Percentiles rank a stretch among this genome's conserved stretches.
phyloP scores from a whole-genome alignment of 1,284 basidiomycete genomes.

The Cryptococcus maquisensis region DNA sequence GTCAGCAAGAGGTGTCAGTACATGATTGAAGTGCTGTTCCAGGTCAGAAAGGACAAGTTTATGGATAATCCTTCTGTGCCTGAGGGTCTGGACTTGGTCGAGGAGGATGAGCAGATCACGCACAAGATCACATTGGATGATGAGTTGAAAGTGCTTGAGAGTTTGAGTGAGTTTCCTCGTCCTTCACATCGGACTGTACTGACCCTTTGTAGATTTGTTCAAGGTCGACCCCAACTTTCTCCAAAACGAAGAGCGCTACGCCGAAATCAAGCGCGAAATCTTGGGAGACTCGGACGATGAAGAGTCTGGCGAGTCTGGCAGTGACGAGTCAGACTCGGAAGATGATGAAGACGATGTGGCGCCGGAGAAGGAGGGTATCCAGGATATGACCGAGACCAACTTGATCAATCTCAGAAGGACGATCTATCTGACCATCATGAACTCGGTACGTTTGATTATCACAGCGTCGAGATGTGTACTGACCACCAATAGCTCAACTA shows the following conservation, averaged over 20 bases:
- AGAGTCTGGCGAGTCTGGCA: constrained; percentile 61
- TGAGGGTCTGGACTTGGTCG: constrained; percentile 91
- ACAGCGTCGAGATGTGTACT: not conserved
- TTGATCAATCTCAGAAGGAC: constrained; percentile 88
- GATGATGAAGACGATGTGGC: constrained; percentile 60
- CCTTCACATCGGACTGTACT: not conserved
- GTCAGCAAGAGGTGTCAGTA: constrained; percentile 97
- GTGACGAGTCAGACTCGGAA: constrained; percentile 63
- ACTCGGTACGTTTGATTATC: constrained; percentile 56
- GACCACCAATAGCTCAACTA: constrained; percentile 64
- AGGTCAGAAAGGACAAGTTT: constrained; percentile 95
- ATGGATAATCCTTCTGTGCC: constrained; percentile 94
- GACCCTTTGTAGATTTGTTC: constrained; percentile 73
- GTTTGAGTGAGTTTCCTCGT: constrained; percentile 66
- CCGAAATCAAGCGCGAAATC: constrained; percentile 86
- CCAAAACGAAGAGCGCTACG: constrained; percentile 92
- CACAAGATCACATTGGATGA: constrained; percentile 90
- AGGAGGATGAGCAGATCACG: constrained; percentile 96
- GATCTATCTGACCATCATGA: constrained; percentile 99
- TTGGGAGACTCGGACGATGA: constrained; percentile 62
- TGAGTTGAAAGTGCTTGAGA: constrained; percentile 88
- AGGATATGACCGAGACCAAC: constrained; percentile 92
- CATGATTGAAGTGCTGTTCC: constrained; percentile 99
- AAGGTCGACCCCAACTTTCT: constrained; percentile 85
- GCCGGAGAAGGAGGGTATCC: constrained; percentile 78